Conservation (phyloP, 176 grass and related monocot species). For the Hyparrhenia diplandra region DNA sequence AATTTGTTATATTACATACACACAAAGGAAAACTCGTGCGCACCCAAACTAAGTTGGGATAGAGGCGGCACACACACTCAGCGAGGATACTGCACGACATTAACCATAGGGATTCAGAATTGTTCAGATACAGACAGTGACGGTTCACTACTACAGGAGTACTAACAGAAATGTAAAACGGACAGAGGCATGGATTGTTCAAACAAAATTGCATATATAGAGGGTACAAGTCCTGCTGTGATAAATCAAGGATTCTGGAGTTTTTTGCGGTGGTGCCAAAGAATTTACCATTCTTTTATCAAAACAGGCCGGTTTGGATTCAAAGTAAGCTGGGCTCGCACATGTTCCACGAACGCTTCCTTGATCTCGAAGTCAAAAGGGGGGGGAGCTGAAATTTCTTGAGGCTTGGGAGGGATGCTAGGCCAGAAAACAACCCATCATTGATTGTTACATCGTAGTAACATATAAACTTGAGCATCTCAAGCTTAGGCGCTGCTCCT, state of each 20-base stretch:
- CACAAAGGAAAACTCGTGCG: no score
- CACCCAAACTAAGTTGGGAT: no score
- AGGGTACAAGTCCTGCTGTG: not conserved
- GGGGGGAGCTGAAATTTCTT: not conserved
- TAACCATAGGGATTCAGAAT: not conserved
- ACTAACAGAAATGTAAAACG: not conserved
- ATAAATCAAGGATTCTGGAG: not conserved
- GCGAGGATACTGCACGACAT: not conserved
- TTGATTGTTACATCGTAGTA: not conserved
- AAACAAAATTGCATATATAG: not conserved
- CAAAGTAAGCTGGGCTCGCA: not conserved
- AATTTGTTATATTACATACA: no score
- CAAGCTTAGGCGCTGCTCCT: not conserved
- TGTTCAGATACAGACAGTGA: not conserved
- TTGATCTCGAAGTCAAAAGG: no score
- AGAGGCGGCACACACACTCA: no score
- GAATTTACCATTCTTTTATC: not conserved
- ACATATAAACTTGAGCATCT: not conserved
- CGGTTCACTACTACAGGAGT: not conserved
- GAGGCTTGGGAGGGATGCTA: not conserved
- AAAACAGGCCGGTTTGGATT: no score
- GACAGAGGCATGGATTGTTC: not conserved
- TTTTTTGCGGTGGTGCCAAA: not conserved
- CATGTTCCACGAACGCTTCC: not conserved
- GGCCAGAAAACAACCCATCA: not conserved